Percentiles rank a stretch among this genome's conserved stretches.
These are phyloP conservation scores for Datisca glomerata DNA, from an alignment of 306 rosid species.

Conservation along the genomic window DNA sequence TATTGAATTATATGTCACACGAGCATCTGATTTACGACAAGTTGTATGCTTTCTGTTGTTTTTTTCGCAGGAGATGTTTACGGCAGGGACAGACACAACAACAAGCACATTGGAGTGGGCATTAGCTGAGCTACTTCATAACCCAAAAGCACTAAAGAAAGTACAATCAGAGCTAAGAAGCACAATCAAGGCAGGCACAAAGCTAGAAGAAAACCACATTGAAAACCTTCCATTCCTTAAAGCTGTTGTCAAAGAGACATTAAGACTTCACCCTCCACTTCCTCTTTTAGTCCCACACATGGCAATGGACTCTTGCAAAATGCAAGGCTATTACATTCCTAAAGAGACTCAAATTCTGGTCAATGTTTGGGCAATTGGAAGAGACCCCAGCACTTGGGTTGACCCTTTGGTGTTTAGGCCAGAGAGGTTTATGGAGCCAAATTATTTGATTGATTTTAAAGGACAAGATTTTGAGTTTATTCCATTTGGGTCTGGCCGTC, in stretches of 20 bases:
- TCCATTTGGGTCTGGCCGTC: conserved; percentile 81
- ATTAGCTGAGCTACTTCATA: conserved; percentile 72
- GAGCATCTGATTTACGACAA: background rate
- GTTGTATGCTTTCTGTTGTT: background rate
- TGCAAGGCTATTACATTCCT: conserved; percentile 53
- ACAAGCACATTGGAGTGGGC: conserved; percentile 88
- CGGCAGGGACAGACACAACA: conserved; percentile 85
- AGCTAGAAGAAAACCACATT: conserved; percentile 49
- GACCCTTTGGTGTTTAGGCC: conserved; percentile 56
- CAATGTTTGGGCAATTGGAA: conserved; percentile 90
- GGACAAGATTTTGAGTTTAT: conserved; percentile 67
- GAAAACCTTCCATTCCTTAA: conserved; percentile 59
- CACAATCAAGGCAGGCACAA: conserved; percentile 21
- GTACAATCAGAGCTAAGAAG: conserved; percentile 51
- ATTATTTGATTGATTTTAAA: conserved; percentile 30
- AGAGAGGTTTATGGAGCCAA: conserved; percentile 53
- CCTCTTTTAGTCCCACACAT: conserved; percentile 82
- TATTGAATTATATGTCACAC: background rate
- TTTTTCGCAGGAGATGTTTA: conserved; percentile 80
- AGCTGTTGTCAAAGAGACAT: conserved; percentile 75
- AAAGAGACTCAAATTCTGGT: conserved; percentile 63
- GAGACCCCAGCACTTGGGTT: conserved; percentile 63
- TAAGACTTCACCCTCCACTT: conserved; percentile 91
- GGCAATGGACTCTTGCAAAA: conserved; percentile 53
- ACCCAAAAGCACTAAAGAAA: conserved; percentile 43